Percentiles rank a stretch among this genome's conserved stretches.
These are phyloP conservation scores for Spathaspora sp. DNA, from an alignment of 805 yeast species.

Conservation along the genomic window DNA sequence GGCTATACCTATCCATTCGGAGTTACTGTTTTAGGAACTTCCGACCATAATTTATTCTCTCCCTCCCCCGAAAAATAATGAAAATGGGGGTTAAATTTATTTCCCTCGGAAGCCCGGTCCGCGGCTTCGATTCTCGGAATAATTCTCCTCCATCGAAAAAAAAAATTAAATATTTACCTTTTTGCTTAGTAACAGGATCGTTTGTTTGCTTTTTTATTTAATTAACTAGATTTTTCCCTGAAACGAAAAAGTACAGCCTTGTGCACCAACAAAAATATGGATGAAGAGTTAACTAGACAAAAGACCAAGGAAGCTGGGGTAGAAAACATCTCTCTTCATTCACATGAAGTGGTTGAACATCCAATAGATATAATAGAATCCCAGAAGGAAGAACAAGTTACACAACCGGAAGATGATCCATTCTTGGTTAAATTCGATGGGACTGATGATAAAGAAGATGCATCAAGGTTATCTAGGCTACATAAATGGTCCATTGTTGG, in stretches of 20 bases:
- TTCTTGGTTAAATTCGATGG: slow-evolving; percentile 20
- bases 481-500: slow-evolving; percentile 25
- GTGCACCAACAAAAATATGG: neutral
- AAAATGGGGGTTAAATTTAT: no score
- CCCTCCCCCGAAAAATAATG: no score
- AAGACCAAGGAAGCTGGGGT: neutral
- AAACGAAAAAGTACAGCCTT: neutral
- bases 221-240: neutral
- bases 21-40: no score
- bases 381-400: neutral
- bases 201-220: neutral
- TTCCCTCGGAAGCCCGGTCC: no score
- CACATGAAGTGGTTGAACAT: neutral
- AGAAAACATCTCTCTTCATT: neutral
- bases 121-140: no score
- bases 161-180: no score
- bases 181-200: no score
- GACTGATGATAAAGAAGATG: slow-evolving; percentile 23
- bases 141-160: no score
- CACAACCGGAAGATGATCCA: slow-evolving; percentile 2
- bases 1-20: no score
- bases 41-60: no score
- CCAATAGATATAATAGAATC: neutral
- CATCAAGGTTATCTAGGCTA: slow-evolving; percentile 13
- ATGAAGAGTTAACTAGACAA: neutral